Evolutionary conservation across 2,329 filamentous ascomycete genomes (phyloP).

Genomic region (Dactylellina parvicollis): DNA sequence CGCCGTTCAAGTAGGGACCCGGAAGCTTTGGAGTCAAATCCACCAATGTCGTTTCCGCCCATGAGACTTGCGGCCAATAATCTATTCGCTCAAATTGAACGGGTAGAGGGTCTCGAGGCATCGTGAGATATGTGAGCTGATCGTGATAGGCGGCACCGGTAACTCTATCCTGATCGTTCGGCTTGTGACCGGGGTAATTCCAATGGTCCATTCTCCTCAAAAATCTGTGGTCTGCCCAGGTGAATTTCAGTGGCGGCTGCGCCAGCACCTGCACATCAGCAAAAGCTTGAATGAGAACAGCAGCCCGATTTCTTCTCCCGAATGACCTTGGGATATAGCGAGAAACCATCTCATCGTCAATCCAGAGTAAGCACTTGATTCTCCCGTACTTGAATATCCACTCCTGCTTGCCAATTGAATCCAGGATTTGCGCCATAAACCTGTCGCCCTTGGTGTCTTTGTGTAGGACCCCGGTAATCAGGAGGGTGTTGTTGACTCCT

Average conservation of each 20-base stretch:
- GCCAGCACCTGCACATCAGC: slow-evolving; percentile 71
- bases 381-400: slow-evolving; percentile 80
- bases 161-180: slow-evolving; percentile 65
- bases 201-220: slow-evolving; percentile 63
- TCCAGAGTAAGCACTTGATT: slow-evolving; percentile 81
- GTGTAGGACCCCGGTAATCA: slow-evolving; percentile 76
- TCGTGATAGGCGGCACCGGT: slow-evolving; percentile 61
- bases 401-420: slow-evolving; percentile 68
- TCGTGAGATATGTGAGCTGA: slow-evolving; percentile 64
- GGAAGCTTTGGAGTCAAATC: slow-evolving; percentile 36
- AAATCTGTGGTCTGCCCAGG: slow-evolving; percentile 58
- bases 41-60: slow-evolving; percentile 29
- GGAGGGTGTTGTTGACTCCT: slow-evolving; percentile 74
- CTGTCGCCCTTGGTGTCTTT: slow-evolving; percentile 66
- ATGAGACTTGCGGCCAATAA: slow-evolving; percentile 14
- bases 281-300: slow-evolving; percentile 71
- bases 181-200: slow-evolving; percentile 65
- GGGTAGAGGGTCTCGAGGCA: slow-evolving; percentile 58
- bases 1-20: slow-evolving; percentile 23
- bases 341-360: slow-evolving; percentile 70
- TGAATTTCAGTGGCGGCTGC: slow-evolving; percentile 57
- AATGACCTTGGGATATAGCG: slow-evolving; percentile 71
- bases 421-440: slow-evolving; percentile 71
- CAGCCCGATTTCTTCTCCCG: slow-evolving; percentile 67
- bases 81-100: slow-evolving; percentile 53